Evolutionary conservation across 768 basidiomycete species (phyloP), one percentile per base, ranked within the genome.

Genomic region (Kockovaella imperatae): DNA sequence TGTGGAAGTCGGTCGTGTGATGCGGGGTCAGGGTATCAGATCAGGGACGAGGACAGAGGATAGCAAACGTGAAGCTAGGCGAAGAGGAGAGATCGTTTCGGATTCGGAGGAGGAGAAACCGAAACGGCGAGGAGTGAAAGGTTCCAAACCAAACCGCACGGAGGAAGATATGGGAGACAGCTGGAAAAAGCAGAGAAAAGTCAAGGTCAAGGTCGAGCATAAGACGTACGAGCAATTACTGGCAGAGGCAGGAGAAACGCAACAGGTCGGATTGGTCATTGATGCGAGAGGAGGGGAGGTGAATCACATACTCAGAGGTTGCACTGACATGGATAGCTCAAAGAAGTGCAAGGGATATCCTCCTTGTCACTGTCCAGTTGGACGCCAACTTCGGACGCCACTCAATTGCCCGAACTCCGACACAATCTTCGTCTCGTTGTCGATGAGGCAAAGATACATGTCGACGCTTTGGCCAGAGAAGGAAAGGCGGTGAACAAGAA

Each of bases 151-250:
- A 14, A 41, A 50, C 15, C 45, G 20, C 15, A 23, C 36, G 17
- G 42, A 42, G 43, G 73, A 76, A 35, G 36, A 54, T 74, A 80
- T 60, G 80, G 67, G 35, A 68, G 50, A 45, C 60, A 89, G 52
- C 78, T 95, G 90, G 91, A 90, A 84, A 74, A 68, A 61, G 41
- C 60, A 70, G 49, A 86, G 80, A 77, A 90, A 84, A 69, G 76
- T 81, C 46, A 95, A 87, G 73, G 81, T 78, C 18, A 87, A 81
- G 71, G 75, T 90, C 28, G 83, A 88, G 66, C 90, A 96, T 75
- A 95, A 93, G 77, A 89, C 90, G 0, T 99, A 96, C 66, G 95
- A 99, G 71, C 81, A 99, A 71, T 87, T 97, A 45, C 69, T 99
- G 43, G 84, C 86, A 2, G 89, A 93, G 66, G 83, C 87, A 20